Evolutionary conservation across 2,329 filamentous ascomycete species (phyloP).

Genomic region (Plectosphaerella sp.): DNA sequence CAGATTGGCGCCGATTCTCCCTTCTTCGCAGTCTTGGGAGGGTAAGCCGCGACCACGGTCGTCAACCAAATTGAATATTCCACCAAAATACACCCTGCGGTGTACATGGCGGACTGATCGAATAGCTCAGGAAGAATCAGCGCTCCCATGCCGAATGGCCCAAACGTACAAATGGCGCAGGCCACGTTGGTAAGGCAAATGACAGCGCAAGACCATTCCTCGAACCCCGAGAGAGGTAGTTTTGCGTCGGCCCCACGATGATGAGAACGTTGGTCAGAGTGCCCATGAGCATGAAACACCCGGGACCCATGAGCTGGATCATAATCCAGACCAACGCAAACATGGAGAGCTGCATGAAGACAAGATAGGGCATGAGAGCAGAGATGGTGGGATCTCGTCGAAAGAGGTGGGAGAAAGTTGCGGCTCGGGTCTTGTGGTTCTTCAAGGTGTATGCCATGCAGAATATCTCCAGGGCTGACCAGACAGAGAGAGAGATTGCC

Average conservation of each 20-base stretch:
- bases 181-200: slow-evolving; percentile 2
- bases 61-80: too few relatives aligned
- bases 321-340: slow-evolving; percentile 4
- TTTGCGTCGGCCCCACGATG: slow-evolving; percentile 5
- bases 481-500: slow-evolving; percentile 1
- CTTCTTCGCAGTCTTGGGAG: too few relatives aligned
- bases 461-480: slow-evolving; percentile 9
- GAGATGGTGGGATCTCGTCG: neutral
- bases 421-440: slow-evolving; percentile 4
- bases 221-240: slow-evolving; percentile 6
- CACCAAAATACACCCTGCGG: too few relatives aligned
- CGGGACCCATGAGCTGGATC: slow-evolving; percentile 7
- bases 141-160: too few relatives aligned
- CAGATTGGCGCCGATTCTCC: too few relatives aligned
- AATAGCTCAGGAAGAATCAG: too few relatives aligned
- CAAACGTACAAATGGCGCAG: too few relatives aligned
- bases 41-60: too few relatives aligned
- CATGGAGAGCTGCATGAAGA: slow-evolving; percentile 7
- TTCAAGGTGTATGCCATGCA: slow-evolving; percentile 5
- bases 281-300: slow-evolving; percentile 9
- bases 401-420: slow-evolving; percentile 3
- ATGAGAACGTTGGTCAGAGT: slow-evolving; percentile 10
- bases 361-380: neutral
- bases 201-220: slow-evolving; percentile 7
- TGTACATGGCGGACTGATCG: too few relatives aligned